phyloP scores from a whole-genome alignment of 2,329 filamentous ascomycete species.

The Tolypocladium ovalisporum region DNA sequence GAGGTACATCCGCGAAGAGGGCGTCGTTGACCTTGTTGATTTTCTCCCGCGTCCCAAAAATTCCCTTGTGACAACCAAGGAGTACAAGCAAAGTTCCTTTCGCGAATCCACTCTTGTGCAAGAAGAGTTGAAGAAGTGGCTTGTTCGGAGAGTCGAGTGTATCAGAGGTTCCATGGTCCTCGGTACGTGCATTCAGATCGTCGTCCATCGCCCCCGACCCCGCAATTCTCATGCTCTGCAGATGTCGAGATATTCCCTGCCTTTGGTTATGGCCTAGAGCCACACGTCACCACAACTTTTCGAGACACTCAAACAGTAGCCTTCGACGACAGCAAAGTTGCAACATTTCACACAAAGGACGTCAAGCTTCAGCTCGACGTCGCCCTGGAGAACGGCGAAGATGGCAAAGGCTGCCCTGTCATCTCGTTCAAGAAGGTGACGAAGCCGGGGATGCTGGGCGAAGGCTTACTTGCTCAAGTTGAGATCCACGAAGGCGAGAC shows the following conservation, averaged over 20 bases:
- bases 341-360: slow-evolving; percentile 49
- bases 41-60: slow-evolving; percentile 64
- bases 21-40: slow-evolving; percentile 62
- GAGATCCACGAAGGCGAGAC: slow-evolving; percentile 54
- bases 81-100: slow-evolving; percentile 37
- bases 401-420: slow-evolving; percentile 30
- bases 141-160: slow-evolving; percentile 62
- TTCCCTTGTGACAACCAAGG: slow-evolving; percentile 37
- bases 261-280: slow-evolving; percentile 57
- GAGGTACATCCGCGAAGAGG: slow-evolving; percentile 65
- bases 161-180: slow-evolving; percentile 56
- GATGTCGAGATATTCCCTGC: slow-evolving; percentile 63
- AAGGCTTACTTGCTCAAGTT: slow-evolving; percentile 52
- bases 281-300: slow-evolving; percentile 48
- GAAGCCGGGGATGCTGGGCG: slow-evolving; percentile 41
- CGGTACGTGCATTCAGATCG: slow-evolving; percentile 21
- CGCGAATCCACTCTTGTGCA: slow-evolving; percentile 42
- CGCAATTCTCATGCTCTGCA: slow-evolving; percentile 7
- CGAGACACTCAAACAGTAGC: slow-evolving; percentile 28
- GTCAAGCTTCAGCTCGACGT: slow-evolving; percentile 57
- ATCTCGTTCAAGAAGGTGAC: slow-evolving; percentile 45
- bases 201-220: neutral
- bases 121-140: slow-evolving; percentile 57
- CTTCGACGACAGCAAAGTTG: slow-evolving; percentile 41
- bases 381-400: slow-evolving; percentile 46